Base-by-base conservation (phyloP, 1,284 basidiomycete species). In the Leccinum subrobustum region DNA sequence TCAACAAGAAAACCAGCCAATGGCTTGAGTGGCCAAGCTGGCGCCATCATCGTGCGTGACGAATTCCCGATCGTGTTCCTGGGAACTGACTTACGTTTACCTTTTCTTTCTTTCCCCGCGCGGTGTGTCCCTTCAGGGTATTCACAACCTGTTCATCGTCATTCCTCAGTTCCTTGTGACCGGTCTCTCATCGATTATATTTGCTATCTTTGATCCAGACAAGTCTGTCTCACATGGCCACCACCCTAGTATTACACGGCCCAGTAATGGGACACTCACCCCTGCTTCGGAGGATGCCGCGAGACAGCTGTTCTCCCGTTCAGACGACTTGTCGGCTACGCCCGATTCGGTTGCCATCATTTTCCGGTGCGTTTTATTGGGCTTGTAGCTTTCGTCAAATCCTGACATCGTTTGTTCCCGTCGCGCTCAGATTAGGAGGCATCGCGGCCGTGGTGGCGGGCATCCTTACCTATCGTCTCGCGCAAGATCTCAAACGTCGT, bases 131-230 rank as follows among this genome's bases (percentile, higher is more conserved):
- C 16, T 52, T 18, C 64, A 92, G 91, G 93, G 93, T 39, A 95
- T 96, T 59, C 93, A 96, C 74, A 97, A 96, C 68, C 83, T 96
- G 57, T 95, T 92, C 72, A 81, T 96, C 65, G 95, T 96, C 57
- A 78, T 90, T 12, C 84, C 89, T 0, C 85, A 91, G 65, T 89
- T 91, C 70, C 77, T 91, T 33, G 83, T 89, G 54, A 88, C 85
- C 0, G 88, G 82, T 11, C 67, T 91, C 14, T 83, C 88, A 4
- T 82, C 88, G 7, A 73, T 90, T 53, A 77, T 90, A 42, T 90
- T 91, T 69, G 85, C 87, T 3, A 68, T 88, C 1, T 76, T 89
- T 53, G 89, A 92, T 62, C 81, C 83, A 2, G 69, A 76, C 23
- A 83, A 81, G 61, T 78, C 78, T n/a, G 78, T 77, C 9, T 62